Evolutionary conservation across 768 basidiomycete species (phyloP), one percentile per base, ranked within the genome.

Genomic region (Leccinum uliginosum): DNA sequence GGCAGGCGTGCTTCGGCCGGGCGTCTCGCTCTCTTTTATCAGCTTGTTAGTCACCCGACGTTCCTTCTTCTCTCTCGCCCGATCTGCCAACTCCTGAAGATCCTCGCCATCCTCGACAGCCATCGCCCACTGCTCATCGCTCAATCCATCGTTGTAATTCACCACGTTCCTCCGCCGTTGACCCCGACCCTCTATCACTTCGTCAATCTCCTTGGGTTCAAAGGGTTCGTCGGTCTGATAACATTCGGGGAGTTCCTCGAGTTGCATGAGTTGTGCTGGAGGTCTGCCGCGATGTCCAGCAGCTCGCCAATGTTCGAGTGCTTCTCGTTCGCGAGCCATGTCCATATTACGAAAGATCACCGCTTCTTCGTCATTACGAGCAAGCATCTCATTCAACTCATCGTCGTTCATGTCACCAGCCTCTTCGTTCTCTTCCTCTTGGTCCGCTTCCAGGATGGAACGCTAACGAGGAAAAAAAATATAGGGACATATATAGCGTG

Each of bases 391-490:
- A 73, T 99, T 99, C 59, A 99, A 80, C 69, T 98, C 96, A 19
- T 94, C 91, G 62, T 93, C 91, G 58, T 89, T 92, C 87, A 93
- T 93, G 71, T 93, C 91, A 19, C 90, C 91, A 3, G 88, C 87
- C 70, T 93, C 91, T 66, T 93, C 91, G 58, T 87, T 91, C 65
- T 91, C 91, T 65, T 92, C 90, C 64, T 91, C 90, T 71, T 93
- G 88, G 64, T 93, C 91, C 2, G 90, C 88, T 70, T 93, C 91
- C 24, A 95, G 80, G 62, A 97, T 87, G 3, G 91, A 94, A 50
- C 87, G 93, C 93, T 92, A 63, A 32, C 47, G 34, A 51, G 53
- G 52, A 43, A 57, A 69, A 69, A 27, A 48, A 32, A 48, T 63
- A 48, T 38, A 50, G 46, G 50, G 43, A 43, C 4, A n/a, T 26